Evolutionary conservation across 768 basidiomycete genomes (phyloP).

Genomic region (Mycena leptocephala): DNA sequence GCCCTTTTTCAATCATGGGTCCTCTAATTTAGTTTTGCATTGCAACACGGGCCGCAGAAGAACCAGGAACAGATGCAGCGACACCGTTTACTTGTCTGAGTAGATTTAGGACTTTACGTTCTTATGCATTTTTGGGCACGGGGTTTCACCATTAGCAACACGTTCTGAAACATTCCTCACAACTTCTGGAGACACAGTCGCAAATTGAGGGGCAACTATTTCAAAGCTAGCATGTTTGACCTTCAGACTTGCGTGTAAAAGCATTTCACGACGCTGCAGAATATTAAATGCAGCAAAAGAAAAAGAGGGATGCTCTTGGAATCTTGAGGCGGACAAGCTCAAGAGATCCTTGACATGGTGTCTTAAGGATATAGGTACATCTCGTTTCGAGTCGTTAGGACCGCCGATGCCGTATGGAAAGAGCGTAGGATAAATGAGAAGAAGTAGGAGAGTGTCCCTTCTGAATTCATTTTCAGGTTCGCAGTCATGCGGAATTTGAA

Average conservation of each 20-base stretch:
- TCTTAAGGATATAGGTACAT: not conserved
- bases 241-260: constrained; percentile 6
- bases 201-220: constrained; percentile 7
- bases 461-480: constrained; percentile 40
- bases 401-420: constrained; percentile 48
- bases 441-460: constrained; percentile 39
- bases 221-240: not conserved
- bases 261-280: constrained; percentile 36
- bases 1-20: constrained; percentile 8
- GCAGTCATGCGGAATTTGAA: constrained; percentile 39
- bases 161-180: constrained; percentile 1
- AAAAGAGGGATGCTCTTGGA: constrained; percentile 45
- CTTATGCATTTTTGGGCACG: not conserved
- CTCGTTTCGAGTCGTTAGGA: not conserved
- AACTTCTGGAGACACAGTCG: not conserved
- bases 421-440: constrained; percentile 44
- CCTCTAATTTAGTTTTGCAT: constrained; percentile 18
- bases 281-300: constrained; percentile 48
- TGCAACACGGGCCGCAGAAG: constrained; percentile 3
- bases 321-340: constrained; percentile 12
- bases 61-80: not conserved
- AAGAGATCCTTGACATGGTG: constrained; percentile 44
- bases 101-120: not conserved
- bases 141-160: not conserved
- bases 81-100: constrained; percentile 18